These are phyloP conservation scores for Monilinia vaccinii-corymbosi DNA, from an alignment of 2,329 filamentous ascomycete species.

Conservation along the genomic window DNA sequence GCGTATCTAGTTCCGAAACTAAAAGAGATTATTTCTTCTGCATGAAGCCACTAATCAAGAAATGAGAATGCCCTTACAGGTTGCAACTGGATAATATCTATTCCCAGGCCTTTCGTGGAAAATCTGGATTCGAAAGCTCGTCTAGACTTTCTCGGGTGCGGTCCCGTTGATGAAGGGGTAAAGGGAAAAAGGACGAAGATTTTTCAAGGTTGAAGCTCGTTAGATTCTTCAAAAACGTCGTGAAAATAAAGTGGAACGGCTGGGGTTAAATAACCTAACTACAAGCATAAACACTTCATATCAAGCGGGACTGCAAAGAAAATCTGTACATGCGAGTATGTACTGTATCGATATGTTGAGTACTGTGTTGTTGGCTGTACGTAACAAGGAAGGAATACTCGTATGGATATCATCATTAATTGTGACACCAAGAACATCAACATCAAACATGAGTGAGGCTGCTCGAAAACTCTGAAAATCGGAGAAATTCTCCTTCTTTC, in stretches of 20 bases:
- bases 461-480: not conserved
- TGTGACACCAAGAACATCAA: not conserved
- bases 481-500: not conserved
- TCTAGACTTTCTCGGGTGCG: not conserved
- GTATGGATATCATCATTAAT: not conserved
- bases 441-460: not conserved
- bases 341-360: not conserved
- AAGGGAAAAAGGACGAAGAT: not conserved
- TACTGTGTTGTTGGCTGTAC: not conserved
- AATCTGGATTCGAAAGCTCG: not conserved
- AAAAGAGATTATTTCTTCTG: not conserved
- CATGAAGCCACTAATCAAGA: not conserved
- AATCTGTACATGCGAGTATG: not conserved
- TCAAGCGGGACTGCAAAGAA: conserved; percentile 4
- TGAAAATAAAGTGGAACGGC: not conserved
- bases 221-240: not conserved
- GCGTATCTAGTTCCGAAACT: not conserved
- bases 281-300: conserved; percentile 5
- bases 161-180: conserved; percentile 7
- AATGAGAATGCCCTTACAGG: not conserved
- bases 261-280: not conserved
- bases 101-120: not conserved
- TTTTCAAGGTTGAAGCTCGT: conserved; percentile 1
- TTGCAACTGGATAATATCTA: not conserved
- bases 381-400: not conserved